Evolutionary conservation across 192 early-diverging fungal genomes (phyloP).

Genomic region (Coemansia sp.): DNA sequence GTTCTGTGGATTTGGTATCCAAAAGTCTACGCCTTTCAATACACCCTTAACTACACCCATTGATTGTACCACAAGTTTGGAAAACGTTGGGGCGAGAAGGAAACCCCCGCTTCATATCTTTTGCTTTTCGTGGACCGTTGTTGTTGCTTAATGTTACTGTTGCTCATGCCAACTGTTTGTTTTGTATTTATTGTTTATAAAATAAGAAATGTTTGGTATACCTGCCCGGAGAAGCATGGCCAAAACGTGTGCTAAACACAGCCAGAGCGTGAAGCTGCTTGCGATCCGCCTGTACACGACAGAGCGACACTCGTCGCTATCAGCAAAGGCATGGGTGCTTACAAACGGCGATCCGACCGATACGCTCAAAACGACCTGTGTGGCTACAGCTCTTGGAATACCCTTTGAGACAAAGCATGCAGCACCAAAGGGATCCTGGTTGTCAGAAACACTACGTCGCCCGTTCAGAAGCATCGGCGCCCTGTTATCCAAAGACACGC

Average conservation of each 20-base stretch:
- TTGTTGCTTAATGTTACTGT: no score
- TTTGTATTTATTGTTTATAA: background rate
- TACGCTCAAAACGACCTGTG: constrained; percentile 12
- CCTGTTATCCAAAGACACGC: background rate
- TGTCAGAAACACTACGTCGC: constrained; percentile 5
- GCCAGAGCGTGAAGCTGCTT: background rate
- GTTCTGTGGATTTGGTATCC: no score
- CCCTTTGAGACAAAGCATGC: constrained; percentile 23
- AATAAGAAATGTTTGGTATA: background rate
- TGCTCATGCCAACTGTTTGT: background rate
- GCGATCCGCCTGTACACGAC: constrained; percentile 9
- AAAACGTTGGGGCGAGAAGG: background rate
- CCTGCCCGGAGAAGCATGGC: background rate
- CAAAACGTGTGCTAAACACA: background rate
- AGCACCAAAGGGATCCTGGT: background rate
- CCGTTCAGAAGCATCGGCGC: constrained; percentile 8
- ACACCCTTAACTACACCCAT: no score
- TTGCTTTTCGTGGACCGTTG: no score
- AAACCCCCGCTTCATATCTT: background rate
- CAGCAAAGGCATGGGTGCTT: constrained; percentile 38
- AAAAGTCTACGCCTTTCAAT: no score
- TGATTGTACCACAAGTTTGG: no score
- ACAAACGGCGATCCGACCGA: constrained; percentile 15
- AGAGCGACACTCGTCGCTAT: constrained; percentile 45
- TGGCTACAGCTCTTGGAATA: constrained; percentile 28